A percentile compares a stretch with the other conserved stretches of the same genome.
Conservation (phyloP, 2,329 filamentous ascomycete genomes). For the Ramularia endophylla region DNA sequence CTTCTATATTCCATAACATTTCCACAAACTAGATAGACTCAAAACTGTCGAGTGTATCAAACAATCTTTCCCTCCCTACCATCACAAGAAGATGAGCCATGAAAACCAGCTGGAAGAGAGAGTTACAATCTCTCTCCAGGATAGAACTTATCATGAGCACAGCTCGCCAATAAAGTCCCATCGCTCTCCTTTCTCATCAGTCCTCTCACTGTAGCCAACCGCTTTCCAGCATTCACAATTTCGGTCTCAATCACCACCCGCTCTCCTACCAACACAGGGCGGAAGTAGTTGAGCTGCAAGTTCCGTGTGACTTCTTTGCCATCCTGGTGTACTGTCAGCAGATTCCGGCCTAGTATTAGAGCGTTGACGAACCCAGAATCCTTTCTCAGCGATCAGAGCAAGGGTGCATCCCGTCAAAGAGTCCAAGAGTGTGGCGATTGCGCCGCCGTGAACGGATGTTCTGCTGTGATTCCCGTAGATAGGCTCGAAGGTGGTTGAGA, state of each 20-base stretch:
- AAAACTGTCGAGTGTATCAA: too few species aligned
- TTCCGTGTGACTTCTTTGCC: constrained; percentile 35
- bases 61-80: too few species aligned
- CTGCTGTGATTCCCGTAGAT: constrained; percentile 13
- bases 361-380: not conserved
- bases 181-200: constrained; percentile 34
- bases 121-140: not conserved
- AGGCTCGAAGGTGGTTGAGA: constrained; percentile 10
- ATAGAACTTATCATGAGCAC: constrained; percentile 29
- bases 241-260: constrained; percentile 37
- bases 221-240: constrained; percentile 39
- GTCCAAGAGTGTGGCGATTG: constrained; percentile 17
- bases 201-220: constrained; percentile 34
- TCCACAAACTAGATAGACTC: too few species aligned
- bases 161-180: constrained; percentile 27
- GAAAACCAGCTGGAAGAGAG: too few species aligned
- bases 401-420: constrained; percentile 13
- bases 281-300: constrained; percentile 41
- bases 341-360: too few species aligned
- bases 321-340: constrained; percentile 9
- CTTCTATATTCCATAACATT: too few species aligned
- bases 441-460: constrained; percentile 14
- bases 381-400: constrained; percentile 6
- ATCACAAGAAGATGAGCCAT: too few species aligned
- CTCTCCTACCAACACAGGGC: constrained; percentile 36